A percentile compares a stretch with the other conserved stretches of the same genome.
These are phyloP conservation scores for Trypanosoma avium DNA, from an alignment of 208 protist species.

Conservation along the genomic window DNA sequence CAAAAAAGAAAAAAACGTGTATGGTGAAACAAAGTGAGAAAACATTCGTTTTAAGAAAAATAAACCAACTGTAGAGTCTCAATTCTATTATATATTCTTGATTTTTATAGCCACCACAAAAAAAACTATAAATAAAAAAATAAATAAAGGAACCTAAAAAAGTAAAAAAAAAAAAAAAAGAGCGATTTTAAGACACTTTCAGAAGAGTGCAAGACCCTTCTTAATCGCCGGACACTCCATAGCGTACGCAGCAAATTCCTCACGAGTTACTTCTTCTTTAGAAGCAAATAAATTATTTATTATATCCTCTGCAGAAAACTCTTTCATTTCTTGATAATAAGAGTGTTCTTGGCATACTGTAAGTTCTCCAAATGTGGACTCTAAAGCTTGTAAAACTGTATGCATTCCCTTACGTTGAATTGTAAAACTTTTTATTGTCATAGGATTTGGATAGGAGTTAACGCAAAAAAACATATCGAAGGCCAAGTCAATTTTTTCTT, in stretches of 20 bases:
- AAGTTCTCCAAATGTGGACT: neutral
- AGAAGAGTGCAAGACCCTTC: neutral
- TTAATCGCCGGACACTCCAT: neutral
- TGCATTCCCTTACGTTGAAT: slow-evolving; percentile 3
- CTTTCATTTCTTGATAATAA: neutral
- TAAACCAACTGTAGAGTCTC: too few species aligned
- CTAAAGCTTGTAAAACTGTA: neutral
- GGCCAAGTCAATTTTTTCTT: slow-evolving; percentile 9
- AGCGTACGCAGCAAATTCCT: slow-evolving; percentile 1
- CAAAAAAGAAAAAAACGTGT: slow-evolving; percentile 1
- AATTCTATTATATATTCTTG: too few species aligned
- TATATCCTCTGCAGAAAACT: neutral
- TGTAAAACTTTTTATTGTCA: neutral
- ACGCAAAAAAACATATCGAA: slow-evolving; percentile 11
- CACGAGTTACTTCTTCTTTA: neutral
- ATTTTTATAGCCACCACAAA: too few species aligned
- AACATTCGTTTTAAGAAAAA: too few species aligned
- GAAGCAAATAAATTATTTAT: slow-evolving; percentile 3
- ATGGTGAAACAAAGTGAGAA: too few species aligned
- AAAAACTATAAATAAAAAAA: too few species aligned
- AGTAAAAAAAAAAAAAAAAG: too few species aligned
- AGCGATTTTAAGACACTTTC: neutral
- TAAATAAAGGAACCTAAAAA: too few species aligned
- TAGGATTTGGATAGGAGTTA: slow-evolving; percentile 2
- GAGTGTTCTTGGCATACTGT: neutral